Base-by-base conservation (phyloP, 805 yeast genomes). In the Kuraishia capsulata region DNA sequence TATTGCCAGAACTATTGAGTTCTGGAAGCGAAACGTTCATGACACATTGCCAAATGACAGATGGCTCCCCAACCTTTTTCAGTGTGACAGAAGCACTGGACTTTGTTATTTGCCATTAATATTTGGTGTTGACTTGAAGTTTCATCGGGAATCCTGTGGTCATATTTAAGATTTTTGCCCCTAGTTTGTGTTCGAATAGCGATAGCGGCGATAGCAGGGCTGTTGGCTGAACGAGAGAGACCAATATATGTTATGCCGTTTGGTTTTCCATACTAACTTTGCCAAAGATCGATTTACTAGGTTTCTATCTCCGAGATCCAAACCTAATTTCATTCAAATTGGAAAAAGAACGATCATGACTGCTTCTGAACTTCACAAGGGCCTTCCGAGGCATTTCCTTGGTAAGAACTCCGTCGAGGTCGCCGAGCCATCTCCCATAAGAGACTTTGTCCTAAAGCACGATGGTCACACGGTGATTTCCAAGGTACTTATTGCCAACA, bases 401-500 rank as follows among this genome's bases (percentile, higher is more conserved):
- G 98, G 98, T 41, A 70, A 80, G 41, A 86, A 89, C 60, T 72
- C 92, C 29, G 67, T 87, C 33, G 81, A 76, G 30, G 68, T 57
- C 19, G 95, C 95, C 18, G 87, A 84, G 50, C 81, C 85, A n/a
- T 71, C 84, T 24, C 67, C 68, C 25, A 78, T 90, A 38, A 83
- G 83, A 48, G 90, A 86, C 54, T 92, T 88, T 56, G 96, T 94
- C 46, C 72, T 71, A 50, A 69, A 74, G 37, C 84, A 83, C 53
- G 86, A 84, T 39, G 99, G 99, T 56, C 99, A 92, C 67, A 88
- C 98, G 4, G 95, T 92, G 35, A 87, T 92, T 52, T 73, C 81
- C 39, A 81, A 78, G 51, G 81, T 92, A 28, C 71, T 92, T 48
- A 92, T 92, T 54, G 97, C 99, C 42, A 94, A 94, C 64, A 92